A percentile compares a stretch with the other conserved stretches of the same genome.
Evolutionary conservation across 768 basidiomycete genomes (phyloP).

Genomic region (Pleurotus giganteus): DNA sequence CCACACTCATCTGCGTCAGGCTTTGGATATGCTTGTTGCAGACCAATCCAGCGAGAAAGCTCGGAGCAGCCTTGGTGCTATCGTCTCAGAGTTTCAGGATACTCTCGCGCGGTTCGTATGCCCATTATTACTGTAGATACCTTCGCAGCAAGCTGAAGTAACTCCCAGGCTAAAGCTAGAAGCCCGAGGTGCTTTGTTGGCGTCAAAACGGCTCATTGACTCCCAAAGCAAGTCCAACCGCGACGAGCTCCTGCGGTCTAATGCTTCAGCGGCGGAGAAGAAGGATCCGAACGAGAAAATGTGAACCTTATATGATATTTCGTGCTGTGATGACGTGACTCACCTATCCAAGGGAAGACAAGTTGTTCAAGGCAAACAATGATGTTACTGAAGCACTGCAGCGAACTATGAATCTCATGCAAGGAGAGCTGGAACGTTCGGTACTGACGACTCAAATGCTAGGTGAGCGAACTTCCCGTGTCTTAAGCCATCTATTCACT

Average conservation of each 20-base stretch:
- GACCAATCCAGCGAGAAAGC: conserved; percentile 64
- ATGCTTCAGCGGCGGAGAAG: conserved; percentile 45
- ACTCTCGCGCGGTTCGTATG: conserved; percentile 47
- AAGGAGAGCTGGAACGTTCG: conserved; percentile 87
- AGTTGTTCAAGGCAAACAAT: conserved; percentile 83
- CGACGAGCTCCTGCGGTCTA: conserved; percentile 65
- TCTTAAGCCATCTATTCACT: neutral
- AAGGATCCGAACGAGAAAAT: conserved; percentile 53
- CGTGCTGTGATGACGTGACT: neutral
- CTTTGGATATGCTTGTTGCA: conserved; percentile 66
- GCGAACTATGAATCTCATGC: conserved; percentile 83
- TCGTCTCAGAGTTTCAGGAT: conserved; percentile 48
- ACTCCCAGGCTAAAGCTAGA: conserved; percentile 54
- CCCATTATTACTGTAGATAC: neutral
- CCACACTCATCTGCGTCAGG: conserved; percentile 34
- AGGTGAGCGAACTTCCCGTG: conserved; percentile 39
- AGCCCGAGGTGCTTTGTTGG: conserved; percentile 63
- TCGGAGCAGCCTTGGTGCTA: conserved; percentile 42
- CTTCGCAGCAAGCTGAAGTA: neutral
- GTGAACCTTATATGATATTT: neutral
- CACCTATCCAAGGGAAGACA: conserved; percentile 59
- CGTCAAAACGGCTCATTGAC: conserved; percentile 75
- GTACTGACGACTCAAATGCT: conserved; percentile 85
- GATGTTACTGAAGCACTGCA: conserved; percentile 87
- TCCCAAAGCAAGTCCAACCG: conserved; percentile 53